Base-by-base conservation (phyloP, 495 filamentous ascomycete genomes). In the Penicillium cataractarum region DNA sequence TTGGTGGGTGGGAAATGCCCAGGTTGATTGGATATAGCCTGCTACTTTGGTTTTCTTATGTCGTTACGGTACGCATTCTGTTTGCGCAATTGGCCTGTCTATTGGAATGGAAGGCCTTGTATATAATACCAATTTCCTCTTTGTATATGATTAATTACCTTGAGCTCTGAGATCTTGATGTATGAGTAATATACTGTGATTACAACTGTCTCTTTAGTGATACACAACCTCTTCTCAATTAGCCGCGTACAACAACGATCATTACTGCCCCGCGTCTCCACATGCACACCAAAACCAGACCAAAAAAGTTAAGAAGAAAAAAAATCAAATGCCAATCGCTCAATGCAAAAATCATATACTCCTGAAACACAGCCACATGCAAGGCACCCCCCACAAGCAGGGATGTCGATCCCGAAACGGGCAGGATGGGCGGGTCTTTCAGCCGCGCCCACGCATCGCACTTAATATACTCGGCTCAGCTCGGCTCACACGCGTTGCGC, bases 321-420 rank as follows among this genome's bases (percentile, higher is more conserved):
- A 35, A 27, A 35, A 19, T 15, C 40, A 53, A 52, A 39, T 29
- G 19, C 15, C 32, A 56, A n/a, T 57, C 60, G 60, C 60, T 62
- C 42, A 62, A 51, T 50, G 31, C 44, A 39, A 54, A 50, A 46
- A 52, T 37, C 37, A 40, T 31, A 48, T 46, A 48, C 40, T 57
- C 55, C 55, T 44, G 39, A 57, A 57, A 57, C 26, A 57, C 39
- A 10, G 35, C 17, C 27, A 48, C 33, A 58, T 55, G 52, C 40
- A 61, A 44, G 29, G 37, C 37, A 48, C 37, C 26, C 19, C 27
- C 46, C 46, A 4, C 9, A 17, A 24, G 33, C 26, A 37, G 8
- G 55, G 37, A 51, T 49, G 46, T 27, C 46, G 12, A 49, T 49
- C 46, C 46, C 46, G 13, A 27, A 12, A 49, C 22, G 22, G n/a